These are phyloP conservation scores for Epichloe gansuensis DNA, from an alignment of 2,329 filamentous ascomycete species.

Conservation along the genomic window DNA sequence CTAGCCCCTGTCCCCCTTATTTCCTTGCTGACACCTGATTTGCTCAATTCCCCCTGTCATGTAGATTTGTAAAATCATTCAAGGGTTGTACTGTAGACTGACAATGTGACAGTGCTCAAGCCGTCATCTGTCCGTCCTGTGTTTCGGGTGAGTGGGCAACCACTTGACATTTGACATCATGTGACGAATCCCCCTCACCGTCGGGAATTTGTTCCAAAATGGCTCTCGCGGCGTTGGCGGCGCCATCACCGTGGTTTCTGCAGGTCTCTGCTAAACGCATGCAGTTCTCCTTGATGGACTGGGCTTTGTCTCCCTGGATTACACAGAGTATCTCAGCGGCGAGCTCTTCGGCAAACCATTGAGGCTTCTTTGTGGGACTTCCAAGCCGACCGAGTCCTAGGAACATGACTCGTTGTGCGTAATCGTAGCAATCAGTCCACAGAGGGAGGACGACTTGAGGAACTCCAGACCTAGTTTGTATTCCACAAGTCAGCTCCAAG, in stretches of 20 bases:
- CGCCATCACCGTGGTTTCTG: neutral
- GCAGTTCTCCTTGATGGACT: neutral
- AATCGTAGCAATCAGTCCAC: slow-evolving; percentile 35
- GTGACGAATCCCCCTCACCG: neutral
- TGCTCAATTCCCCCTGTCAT: no score
- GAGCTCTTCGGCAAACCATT: slow-evolving; percentile 7
- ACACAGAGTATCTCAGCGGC: neutral
- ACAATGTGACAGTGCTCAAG: no score
- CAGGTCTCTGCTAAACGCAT: neutral
- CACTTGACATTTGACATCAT: no score
- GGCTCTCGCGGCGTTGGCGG: neutral
- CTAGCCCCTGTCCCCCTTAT: no score
- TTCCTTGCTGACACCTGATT: no score
- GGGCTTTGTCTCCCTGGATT: neutral
- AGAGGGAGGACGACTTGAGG: slow-evolving; percentile 30
- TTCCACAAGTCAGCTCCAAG: no score
- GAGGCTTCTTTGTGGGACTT: slow-evolving; percentile 10
- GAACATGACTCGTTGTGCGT: slow-evolving; percentile 28
- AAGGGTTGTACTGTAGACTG: no score
- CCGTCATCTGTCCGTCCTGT: no score
- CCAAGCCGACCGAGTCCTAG: slow-evolving; percentile 26
- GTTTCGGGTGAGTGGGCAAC: no score
- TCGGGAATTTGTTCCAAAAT: neutral
- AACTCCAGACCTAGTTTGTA: slow-evolving; percentile 24
- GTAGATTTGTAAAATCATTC: no score